Percentiles rank a stretch among this genome's conserved stretches.
phyloP scores from a whole-genome alignment of 257 asterid genomes.

The Mitragyna speciosa region DNA sequence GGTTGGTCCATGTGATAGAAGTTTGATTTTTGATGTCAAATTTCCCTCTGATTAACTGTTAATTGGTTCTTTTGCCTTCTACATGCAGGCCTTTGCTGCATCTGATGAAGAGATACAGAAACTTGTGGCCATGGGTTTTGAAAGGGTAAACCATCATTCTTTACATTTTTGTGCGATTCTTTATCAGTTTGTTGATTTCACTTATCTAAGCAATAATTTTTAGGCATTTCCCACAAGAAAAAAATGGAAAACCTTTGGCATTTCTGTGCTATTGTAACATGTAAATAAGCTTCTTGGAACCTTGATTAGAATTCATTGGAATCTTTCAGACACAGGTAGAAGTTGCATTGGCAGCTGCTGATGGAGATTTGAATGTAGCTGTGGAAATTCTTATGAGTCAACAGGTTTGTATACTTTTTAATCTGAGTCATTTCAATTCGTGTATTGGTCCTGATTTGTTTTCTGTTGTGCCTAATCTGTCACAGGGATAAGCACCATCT shows the following conservation, averaged over 20 bases:
- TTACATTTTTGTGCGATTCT: background rate
- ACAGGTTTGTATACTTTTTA: conserved; percentile 48
- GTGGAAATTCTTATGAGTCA: conserved; percentile 96
- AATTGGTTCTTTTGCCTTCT: conserved; percentile 19
- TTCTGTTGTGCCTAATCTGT: background rate
- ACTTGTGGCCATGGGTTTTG: conserved; percentile 96
- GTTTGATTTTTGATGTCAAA: background rate
- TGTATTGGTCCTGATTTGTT: background rate
- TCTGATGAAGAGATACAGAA: conserved; percentile 72
- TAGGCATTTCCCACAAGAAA: background rate
- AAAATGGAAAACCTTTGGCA: background rate
- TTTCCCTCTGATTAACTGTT: conserved; percentile 4
- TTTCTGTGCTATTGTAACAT: background rate
- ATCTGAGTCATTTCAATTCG: background rate
- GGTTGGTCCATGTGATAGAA: conserved; percentile 39
- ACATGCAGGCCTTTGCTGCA: conserved; percentile 47
- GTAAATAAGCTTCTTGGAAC: background rate
- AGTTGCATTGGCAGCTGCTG: conserved; percentile 92
- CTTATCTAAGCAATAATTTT: background rate
- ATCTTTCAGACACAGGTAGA: conserved; percentile 85
- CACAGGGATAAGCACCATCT: conserved; percentile 11
- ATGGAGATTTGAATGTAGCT: conserved; percentile 80
- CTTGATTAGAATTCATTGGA: background rate
- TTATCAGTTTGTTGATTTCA: background rate
- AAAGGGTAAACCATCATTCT: conserved; percentile 49